Conservation (phyloP, 2,329 filamentous ascomycete species). For the Ophidiomyces ophidiicola region DNA sequence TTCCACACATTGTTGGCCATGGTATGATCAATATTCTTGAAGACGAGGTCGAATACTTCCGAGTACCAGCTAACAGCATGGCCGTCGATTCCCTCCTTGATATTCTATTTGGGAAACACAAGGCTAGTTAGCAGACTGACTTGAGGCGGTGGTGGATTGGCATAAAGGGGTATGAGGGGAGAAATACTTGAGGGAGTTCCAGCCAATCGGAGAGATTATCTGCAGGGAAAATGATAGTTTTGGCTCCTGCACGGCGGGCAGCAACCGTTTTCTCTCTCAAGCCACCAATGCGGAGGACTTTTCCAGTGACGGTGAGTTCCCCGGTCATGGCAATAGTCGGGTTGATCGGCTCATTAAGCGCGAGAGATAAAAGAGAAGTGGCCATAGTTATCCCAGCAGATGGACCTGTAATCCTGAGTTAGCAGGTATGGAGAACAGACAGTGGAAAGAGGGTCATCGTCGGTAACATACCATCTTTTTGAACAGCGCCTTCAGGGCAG, state of each 20-base stretch:
- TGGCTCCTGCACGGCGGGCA: conserved; percentile 80
- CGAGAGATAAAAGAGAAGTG: conserved; percentile 77
- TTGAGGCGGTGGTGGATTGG: background rate
- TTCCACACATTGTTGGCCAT: conserved; percentile 63
- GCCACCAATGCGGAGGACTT: conserved; percentile 88
- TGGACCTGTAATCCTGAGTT: conserved; percentile 39
- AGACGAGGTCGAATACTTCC: conserved; percentile 85
- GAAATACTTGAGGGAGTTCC: conserved; percentile 82
- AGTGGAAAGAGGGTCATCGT: background rate
- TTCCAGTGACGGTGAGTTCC: conserved; percentile 90
- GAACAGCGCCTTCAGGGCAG: conserved; percentile 89
- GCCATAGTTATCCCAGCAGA: conserved; percentile 97
- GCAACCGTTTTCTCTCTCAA: conserved; percentile 95
- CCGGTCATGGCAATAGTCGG: conserved; percentile 95
- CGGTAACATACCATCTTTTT: conserved; percentile 59
- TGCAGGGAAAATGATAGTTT: conserved; percentile 83
- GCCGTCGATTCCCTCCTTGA: conserved; percentile 91
- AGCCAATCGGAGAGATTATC: conserved; percentile 97
- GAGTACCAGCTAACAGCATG: conserved; percentile 85
- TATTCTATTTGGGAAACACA: conserved; percentile 53
- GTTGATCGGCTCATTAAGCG: conserved; percentile 63
- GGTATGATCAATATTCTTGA: conserved; percentile 63
- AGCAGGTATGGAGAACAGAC: background rate
- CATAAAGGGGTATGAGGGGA: conserved; percentile 5
- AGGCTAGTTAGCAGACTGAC: conserved; percentile 16